Percentiles rank a stretch among this genome's conserved stretches.
Conservation (phyloP, 345 rosid genomes). For the Lepidium didymum region DNA sequence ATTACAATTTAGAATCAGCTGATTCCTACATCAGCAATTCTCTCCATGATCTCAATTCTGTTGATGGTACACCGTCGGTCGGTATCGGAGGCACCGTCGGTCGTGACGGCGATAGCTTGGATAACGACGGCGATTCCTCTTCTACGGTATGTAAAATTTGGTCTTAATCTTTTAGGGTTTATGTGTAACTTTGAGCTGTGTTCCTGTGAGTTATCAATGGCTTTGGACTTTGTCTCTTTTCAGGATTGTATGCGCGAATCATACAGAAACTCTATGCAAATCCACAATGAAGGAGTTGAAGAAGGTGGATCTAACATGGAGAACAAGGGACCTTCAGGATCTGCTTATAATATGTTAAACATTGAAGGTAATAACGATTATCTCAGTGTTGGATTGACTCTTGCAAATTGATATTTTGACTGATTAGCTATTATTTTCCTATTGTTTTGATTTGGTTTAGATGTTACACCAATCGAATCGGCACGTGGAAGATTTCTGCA, state of each 20-base stretch:
- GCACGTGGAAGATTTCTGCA: slow-evolving; percentile 77
- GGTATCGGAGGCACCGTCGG: slow-evolving; percentile 31
- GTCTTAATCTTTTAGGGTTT: neutral
- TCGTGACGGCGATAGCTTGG: slow-evolving; percentile 35
- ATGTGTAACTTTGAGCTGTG: neutral
- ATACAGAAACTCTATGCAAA: slow-evolving; percentile 53
- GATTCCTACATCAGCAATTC: slow-evolving; percentile 57
- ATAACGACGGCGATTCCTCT: slow-evolving; percentile 43
- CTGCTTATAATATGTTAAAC: slow-evolving; percentile 43
- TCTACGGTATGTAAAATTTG: slow-evolving; percentile 38
- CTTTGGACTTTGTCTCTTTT: neutral
- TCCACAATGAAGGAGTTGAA: slow-evolving; percentile 55
- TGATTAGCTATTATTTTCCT: neutral
- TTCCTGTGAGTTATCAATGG: neutral
- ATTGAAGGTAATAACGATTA: slow-evolving; percentile 46
- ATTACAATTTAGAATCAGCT: slow-evolving; percentile 60
- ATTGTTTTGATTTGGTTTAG: slow-evolving; percentile 25
- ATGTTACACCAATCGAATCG: slow-evolving; percentile 78
- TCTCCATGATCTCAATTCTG: slow-evolving; percentile 81
- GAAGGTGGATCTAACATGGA: slow-evolving; percentile 59
- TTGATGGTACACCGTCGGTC: slow-evolving; percentile 49
- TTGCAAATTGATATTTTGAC: neutral
- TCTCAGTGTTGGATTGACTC: neutral
- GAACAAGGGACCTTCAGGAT: slow-evolving; percentile 40
- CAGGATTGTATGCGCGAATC: slow-evolving; percentile 79